These are phyloP conservation scores for Nothophoma quercina DNA, from an alignment of 2,329 filamentous ascomycete genomes.

Conservation along the genomic window DNA sequence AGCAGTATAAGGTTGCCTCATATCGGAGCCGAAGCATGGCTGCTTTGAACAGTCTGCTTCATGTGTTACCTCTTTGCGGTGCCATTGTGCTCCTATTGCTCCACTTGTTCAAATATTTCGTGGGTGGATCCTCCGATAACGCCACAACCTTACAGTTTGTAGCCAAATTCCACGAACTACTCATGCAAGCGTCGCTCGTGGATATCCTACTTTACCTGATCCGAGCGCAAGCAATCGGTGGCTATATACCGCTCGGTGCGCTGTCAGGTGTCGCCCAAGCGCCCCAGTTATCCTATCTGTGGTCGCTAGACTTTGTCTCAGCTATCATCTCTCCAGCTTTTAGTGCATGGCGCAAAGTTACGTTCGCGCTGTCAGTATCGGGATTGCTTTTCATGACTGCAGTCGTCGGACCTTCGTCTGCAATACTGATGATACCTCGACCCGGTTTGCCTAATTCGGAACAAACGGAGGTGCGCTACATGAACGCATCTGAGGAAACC, in stretches of 20 bases:
- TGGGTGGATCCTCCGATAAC: background rate
- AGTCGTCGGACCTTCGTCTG: background rate
- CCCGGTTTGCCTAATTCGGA: too few species aligned
- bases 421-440: background rate
- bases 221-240: background rate
- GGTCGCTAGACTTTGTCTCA: background rate
- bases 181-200: background rate
- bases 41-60: background rate
- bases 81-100: background rate
- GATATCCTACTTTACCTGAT: background rate
- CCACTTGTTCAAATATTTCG: background rate
- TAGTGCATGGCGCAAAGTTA: background rate
- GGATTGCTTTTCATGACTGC: background rate
- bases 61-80: background rate
- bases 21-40: background rate
- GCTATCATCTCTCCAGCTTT: background rate
- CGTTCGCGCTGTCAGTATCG: background rate
- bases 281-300: background rate
- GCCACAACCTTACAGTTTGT: background rate
- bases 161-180: background rate
- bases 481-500: too few species aligned
- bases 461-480: too few species aligned
- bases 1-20: background rate
- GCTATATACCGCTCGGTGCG: background rate
- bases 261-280: background rate